Evolutionary conservation across 2,329 filamentous ascomycete species (phyloP), one percentile per base, ranked within the genome.

Genomic region (Diaporthe citriasiana): DNA sequence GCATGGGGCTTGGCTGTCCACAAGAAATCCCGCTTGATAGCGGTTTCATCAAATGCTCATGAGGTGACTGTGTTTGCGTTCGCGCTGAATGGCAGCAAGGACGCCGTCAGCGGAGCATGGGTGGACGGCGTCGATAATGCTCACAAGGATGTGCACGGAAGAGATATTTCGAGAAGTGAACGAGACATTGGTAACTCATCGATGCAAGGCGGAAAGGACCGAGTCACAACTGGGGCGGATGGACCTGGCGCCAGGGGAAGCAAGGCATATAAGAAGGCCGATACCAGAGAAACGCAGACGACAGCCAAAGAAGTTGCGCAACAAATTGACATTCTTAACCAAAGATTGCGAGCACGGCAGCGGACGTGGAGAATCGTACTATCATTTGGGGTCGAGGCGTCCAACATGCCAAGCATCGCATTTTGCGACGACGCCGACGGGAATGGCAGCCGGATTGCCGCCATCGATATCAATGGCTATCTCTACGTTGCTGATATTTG

Each of bases 1-100:
- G 96, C 95, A 3, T 99, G 97, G 97, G 97, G 96, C 0, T 83
- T 98, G 63, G 93, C 95, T 10, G 88, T 98, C 15, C 96, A 98
- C 81, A 88, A 90, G 75, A 85, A 92, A 76, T 94, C 94, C n/a
- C 91, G 95, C 0, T 85, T 98, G 75, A 93, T 99, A 76, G 97
- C 96, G 0, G 92, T 97, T 51, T 94, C 93, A 78, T 92, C 94
- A 0, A 99, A 99, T 80, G 89, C 88, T 5, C 80, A 80, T 69
- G 87, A 89, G 76, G 82, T 89, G 9, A 87, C 85, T 0, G 85
- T 91, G 0, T 91, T 90, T 77, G 87, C 87, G 0, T 85, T 87
- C 76, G 86, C 85, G 7, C 79, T 86, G 59, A 75, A 79, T 59
- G 17, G 55, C 69, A 19, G 74, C 10, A 25, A 27, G 10, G 42